Evolutionary conservation across 805 yeast species (phyloP), one percentile per base, ranked within the genome.

Genomic region (Maudiozyma bulderi): DNA sequence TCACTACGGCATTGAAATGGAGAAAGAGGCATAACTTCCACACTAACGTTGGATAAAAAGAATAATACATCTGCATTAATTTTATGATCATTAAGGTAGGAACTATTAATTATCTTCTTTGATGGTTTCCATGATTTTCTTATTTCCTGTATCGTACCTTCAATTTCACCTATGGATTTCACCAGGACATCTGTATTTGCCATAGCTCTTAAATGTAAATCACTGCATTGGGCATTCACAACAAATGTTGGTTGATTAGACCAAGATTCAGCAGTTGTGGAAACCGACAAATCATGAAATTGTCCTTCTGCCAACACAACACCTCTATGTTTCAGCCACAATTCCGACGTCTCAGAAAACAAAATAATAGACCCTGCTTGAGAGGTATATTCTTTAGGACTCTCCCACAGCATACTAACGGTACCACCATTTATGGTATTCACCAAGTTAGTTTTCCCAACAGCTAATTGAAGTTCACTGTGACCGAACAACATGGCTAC

Each of bases 1-100:
- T 59, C 62, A 46, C 57, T 56, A 40, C 58, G 48, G 8, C 57
- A 42, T 39, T 47, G 50, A 37, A 61, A 52, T 6, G 66, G 66
- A 4, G 61, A 52, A 3, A 60, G 28, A 8, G 59, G 53, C 53
- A 57, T 57, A 3, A 58, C 10, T 45, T 61, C 66, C 1, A 62
- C 43, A 50, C 61, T 60, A 1, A 60, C 46, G 41, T 61, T 54
- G 3, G 57, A 51, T 10, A 60, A 49, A 38, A 40, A 50, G 31
- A 53, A 54, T 1, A 51, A 35, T 4, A 54, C 20, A 29, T 54
- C 54, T n/a, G 43, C 47, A 14, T 47, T 42, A 6, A 47, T 10
- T n/a, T 47, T 42, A 8, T 26, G 34, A 1, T 37, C 43, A 42
- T 42, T 42, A 5, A 42, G 37, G 31, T 42, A 42, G 7, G 44